Evolutionary conservation across 345 rosid species (phyloP).

Genomic region (rapeseed (Brassica napus)): DNA sequence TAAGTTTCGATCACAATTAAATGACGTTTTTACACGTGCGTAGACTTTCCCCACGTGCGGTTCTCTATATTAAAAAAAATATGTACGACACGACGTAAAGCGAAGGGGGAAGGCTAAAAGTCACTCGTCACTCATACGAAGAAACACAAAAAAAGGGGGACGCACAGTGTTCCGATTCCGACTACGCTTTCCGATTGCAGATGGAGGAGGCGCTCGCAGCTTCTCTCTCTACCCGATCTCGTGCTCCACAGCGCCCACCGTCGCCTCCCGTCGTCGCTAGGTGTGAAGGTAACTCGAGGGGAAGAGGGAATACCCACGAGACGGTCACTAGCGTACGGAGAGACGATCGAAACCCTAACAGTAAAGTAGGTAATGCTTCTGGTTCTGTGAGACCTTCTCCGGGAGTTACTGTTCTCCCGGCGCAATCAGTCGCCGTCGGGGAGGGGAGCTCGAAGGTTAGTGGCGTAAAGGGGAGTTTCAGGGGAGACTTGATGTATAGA

Average conservation of each 20-base stretch:
- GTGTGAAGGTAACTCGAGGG: conserved; percentile 42
- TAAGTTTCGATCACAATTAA: background rate
- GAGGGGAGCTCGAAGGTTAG: conserved; percentile 50
- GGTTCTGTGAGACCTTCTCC: background rate
- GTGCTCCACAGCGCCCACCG: conserved; percentile 18
- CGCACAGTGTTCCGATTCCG: conserved; percentile 43
- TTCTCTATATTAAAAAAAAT: background rate
- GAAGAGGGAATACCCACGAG: conserved; percentile 12
- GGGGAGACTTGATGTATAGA: conserved; percentile 25
- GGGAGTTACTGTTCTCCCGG: background rate
- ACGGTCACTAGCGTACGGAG: background rate
- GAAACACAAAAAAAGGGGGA: background rate
- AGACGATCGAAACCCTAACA: conserved; percentile 15
- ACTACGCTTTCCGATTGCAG: conserved; percentile 57
- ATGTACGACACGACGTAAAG: background rate
- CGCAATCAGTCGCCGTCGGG: conserved; percentile 23
- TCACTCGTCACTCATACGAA: background rate
- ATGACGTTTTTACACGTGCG: background rate
- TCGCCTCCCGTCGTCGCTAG: conserved; percentile 19
- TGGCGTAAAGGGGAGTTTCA: conserved; percentile 13
- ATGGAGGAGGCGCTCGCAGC: conserved; percentile 53
- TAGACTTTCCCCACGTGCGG: background rate
- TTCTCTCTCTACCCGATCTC: conserved; percentile 37
- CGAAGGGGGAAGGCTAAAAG: background rate
- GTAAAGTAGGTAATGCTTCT: background rate